Evolutionary conservation across 1,139 yeast genomes (phyloP), one percentile per base, ranked within the genome.

Genomic region (Kodamaea anthophila): DNA sequence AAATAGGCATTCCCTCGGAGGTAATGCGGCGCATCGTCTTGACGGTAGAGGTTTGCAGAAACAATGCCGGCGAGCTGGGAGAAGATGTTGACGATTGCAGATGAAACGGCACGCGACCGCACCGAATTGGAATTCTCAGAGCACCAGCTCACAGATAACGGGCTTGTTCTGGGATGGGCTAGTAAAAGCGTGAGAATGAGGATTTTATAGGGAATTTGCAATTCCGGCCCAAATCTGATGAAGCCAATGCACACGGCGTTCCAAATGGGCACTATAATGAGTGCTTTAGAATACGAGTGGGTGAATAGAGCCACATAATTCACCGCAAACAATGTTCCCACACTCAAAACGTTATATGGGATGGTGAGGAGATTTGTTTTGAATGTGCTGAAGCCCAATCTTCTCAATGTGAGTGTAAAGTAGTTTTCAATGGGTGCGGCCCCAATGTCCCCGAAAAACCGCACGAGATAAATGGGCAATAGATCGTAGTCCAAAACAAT

Each of bases 321-420:
- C 3, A 64, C 41, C 19, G 28, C 28, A 21, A 74, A 42, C 49
- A 74, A 47, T 3, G 59, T 42, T n/a, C 65, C 34, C 13, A 70
- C 61, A 18, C 53, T 53, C 11, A 69, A 28, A 3, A 67, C 49
- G 25, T 57, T 54, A 32, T 58, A 49, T 0, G 82, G 82, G 30
- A 76, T 73, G 12, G 70, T 56, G 27, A 76, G 53, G 26, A 74
- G 53, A 40, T 76, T 77, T 3, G 75, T 69, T 33, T 66, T 53
- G 41, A 75, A 67, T 0, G 81, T 70, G 11, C 62, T 49, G 47
- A 76, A 78, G 1, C 82, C 83, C 38, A 77, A 55, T 10, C 55
- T 51, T 38, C 63, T 64, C 38, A 77, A 59, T 7, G 65, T 61
- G 30, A 78, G 45, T 0, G 80, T 72, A 42, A 76, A 47, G 48